Evolutionary conservation across 495 filamentous ascomycete genomes (phyloP).

Genomic region (Zalerion maritima): DNA sequence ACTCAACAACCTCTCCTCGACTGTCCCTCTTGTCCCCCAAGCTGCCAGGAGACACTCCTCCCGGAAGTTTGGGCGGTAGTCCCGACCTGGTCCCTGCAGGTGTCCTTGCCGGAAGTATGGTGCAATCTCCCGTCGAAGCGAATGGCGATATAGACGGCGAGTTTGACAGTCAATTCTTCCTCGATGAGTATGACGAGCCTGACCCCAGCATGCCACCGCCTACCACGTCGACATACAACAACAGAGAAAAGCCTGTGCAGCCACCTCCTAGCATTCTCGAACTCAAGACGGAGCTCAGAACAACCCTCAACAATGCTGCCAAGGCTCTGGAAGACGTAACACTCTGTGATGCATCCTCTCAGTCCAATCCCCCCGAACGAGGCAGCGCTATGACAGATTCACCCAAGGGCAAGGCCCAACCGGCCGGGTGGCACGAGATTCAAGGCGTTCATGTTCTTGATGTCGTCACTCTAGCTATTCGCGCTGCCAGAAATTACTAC

Average conservation of each 20-base stretch:
- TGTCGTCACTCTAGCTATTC: constrained; percentile 81
- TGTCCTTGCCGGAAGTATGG: constrained; percentile 22
- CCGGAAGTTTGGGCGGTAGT: constrained; percentile 40
- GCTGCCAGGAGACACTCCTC: constrained; percentile 31
- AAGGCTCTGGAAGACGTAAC: constrained; percentile 44
- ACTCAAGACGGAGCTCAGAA: constrained; percentile 57
- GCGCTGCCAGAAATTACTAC: constrained; percentile 90
- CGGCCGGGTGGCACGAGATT: constrained; percentile 68
- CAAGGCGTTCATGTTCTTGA: constrained; percentile 87
- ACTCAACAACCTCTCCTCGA: constrained; percentile 17
- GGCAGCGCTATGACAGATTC: constrained; percentile 10
- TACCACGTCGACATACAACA: constrained; percentile 89
- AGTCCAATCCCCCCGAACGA: constrained; percentile 16
- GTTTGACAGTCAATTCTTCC: constrained; percentile 39
- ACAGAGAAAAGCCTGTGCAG: constrained; percentile 71
- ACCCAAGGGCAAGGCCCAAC: too few relatives aligned
- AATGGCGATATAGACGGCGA: constrained; percentile 31
- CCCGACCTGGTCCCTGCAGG: constrained; percentile 30
- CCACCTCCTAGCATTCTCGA: constrained; percentile 71
- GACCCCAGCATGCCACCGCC: constrained; percentile 75
- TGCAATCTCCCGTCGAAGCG: constrained; percentile 46
- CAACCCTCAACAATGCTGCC: constrained; percentile 47
- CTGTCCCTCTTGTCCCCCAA: constrained; percentile 28
- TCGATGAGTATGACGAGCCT: constrained; percentile 43
- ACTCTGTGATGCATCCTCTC: too few relatives aligned